Base-by-base conservation (phyloP, 1,139 yeast genomes). In the Geotrichum fermentans region DNA sequence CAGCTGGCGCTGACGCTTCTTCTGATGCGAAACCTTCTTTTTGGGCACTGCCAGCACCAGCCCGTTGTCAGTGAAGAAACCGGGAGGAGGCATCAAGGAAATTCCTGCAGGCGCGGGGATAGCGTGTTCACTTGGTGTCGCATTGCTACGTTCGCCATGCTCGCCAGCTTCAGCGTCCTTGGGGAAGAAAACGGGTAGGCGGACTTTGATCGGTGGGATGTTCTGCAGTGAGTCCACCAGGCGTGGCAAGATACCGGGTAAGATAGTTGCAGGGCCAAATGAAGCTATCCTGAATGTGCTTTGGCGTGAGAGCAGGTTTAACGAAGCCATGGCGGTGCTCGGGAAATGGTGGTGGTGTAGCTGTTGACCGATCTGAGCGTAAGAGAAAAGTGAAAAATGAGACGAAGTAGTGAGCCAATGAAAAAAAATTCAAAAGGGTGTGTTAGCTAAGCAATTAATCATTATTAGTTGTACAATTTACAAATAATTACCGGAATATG, bases 41-140 rank as follows among this genome's bases (percentile, higher is more conserved):
- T 92, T 92, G 50, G 98, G 97, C 2, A 82, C 97, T 2, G 98
- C 97, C 56, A 73, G 73, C 52, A 87, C 73, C 34, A 87, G 77
- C 20, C 95, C 95, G 57, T 79, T 75, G 59, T 57, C 55, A 22
- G 46, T 49, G 22, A 40, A 20, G 29, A 47, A 47, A 21, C 34
- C 41, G 4, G 46, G 21, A 16, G 51, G 49, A 18, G 51, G 50
- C 35, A 46, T 30, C 13, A 45, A 21, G 8, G 51, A 26, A 33
- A 48, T 43, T 11, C 51, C 51, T 16, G 42, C 51, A 10, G 29
- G 47, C 14, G 46, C 38, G 16, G 40, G 43, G 16, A 33, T 17
- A 7, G 24, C 30, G 37, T 32, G 14, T 16, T 43, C 47, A 29
- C 26, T 39, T 6, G 46, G 51, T 8, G 45, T 43, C 1, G 51